A percentile compares a stretch with the other conserved stretches of the same genome.
phyloP scores from a whole-genome alignment of 106 monocot species.

The Dendrobium nobile region DNA sequence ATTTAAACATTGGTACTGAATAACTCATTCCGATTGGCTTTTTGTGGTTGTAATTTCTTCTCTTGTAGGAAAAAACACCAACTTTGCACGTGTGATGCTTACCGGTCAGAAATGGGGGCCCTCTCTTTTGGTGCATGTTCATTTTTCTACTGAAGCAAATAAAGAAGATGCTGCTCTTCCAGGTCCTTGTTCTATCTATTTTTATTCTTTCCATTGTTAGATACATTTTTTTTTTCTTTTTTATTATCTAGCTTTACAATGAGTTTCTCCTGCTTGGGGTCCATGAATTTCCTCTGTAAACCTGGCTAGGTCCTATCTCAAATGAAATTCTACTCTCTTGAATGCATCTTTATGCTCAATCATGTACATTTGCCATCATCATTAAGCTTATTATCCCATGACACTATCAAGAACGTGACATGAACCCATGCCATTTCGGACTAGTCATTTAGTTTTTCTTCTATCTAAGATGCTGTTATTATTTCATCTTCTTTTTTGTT shows the following conservation, averaged over 20 bases:
- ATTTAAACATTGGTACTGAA: background rate
- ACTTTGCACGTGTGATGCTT: background rate
- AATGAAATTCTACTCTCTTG: background rate
- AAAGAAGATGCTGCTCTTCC: constrained; percentile 1
- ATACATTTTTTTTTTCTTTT: background rate
- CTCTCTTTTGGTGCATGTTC: background rate
- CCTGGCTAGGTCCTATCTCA: background rate
- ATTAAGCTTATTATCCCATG: background rate
- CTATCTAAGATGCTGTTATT: background rate
- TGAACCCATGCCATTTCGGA: background rate
- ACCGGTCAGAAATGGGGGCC: background rate
- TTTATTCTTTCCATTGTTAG: background rate
- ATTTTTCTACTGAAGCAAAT: constrained; percentile 5
- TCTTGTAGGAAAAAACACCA: background rate
- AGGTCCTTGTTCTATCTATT: background rate
- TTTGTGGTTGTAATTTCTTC: background rate
- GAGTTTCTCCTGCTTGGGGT: background rate
- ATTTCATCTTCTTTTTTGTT: background rate
- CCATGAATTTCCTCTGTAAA: background rate
- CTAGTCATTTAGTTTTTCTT: background rate
- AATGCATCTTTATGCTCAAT: background rate
- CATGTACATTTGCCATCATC: background rate
- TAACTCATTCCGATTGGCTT: background rate
- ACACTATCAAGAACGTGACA: background rate
- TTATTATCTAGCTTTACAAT: background rate